Base-by-base conservation (phyloP, 495 filamentous ascomycete genomes). In the Haplographium delicatum region DNA sequence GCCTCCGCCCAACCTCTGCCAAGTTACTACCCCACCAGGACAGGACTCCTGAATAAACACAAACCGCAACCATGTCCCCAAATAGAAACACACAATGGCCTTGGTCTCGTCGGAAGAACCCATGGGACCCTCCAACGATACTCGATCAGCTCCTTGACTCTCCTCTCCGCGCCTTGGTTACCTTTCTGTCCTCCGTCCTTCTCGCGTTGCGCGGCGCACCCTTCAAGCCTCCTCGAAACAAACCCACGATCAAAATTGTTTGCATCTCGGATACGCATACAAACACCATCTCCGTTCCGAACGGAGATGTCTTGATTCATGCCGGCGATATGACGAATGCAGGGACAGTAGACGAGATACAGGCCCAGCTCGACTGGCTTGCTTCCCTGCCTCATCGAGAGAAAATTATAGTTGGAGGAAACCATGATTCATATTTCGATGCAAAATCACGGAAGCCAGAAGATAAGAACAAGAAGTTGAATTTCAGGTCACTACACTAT, bases 191-290 rank as follows among this genome's bases (percentile, higher is more conserved):
- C 67, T 71, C 71, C 26, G 28, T 82, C 31, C 62, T 91, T 27
- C 72, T 83, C 13, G 74, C 69, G 56, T 74, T 91, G 15, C 80
- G 86, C 20, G 79, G 83, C 0, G 64, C 74, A 30, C 75, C 84
- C 3, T 75, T 75, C 45, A 69, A 65, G 4, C 70, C 78, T 13
- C 73, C 80, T 1, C 68, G 70, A 23, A 61, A 71, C 38, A 64
- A 66, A 11, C 70, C 64, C 0, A 72, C 79, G 0, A 84, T 95
- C 57, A 78, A 83, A 27, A 75, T 97, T 27, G 85, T 96, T 42
- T 95, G 86, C 62, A 82, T 97, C 30, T 93, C 89, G 1, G 91
- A 97, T 65, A 96, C 91, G 6, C 91, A 97, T 62, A 56, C 52
- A 16, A 70, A 80, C 63, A 80, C 80, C 22, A 62, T 78, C 20